Percentiles rank a stretch among this genome's conserved stretches.
Evolutionary conservation across 1,284 basidiomycete species (phyloP).

Genomic region (Trichosporon sp.): DNA sequence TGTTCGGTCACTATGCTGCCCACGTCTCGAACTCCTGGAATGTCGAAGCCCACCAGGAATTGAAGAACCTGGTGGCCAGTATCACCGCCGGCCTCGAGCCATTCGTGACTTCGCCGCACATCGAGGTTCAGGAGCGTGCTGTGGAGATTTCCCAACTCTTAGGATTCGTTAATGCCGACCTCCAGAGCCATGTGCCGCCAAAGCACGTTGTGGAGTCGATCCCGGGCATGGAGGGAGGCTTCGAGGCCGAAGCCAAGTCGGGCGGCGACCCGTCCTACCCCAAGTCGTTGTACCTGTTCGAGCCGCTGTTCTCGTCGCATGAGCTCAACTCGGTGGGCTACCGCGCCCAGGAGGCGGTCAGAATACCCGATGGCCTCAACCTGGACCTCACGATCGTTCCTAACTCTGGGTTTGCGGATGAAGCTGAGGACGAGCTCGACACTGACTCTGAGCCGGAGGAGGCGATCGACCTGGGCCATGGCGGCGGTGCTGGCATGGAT

Average conservation of each 20-base stretch:
- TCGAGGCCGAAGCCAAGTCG: conserved; percentile 22
- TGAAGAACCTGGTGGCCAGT: conserved; percentile 60
- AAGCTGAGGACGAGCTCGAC: conserved; percentile 31
- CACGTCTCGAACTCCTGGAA: conserved; percentile 70
- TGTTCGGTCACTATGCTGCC: conserved; percentile 79
- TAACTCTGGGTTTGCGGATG: conserved; percentile 48
- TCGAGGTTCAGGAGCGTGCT: conserved; percentile 90
- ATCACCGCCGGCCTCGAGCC: conserved; percentile 58
- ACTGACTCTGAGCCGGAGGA: neutral
- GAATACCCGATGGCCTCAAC: conserved; percentile 76
- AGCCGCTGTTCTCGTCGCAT: conserved; percentile 72
- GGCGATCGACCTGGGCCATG: conserved; percentile 34
- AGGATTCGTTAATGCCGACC: conserved; percentile 71
- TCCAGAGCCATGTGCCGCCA: conserved; percentile 56
- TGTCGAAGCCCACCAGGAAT: conserved; percentile 48
- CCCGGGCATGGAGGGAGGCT: conserved; percentile 45
- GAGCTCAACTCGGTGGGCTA: conserved; percentile 80
- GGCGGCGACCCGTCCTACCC: conserved; percentile 56
- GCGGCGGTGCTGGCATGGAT: conserved; percentile 47
- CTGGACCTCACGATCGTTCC: conserved; percentile 79
- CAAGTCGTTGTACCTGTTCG: conserved; percentile 81
- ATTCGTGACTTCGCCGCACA: conserved; percentile 59
- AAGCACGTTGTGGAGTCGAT: conserved; percentile 28
- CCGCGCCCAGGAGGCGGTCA: conserved; percentile 73
- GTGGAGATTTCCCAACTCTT: conserved; percentile 76